Evolutionary conservation across 2,329 filamentous ascomycete species (phyloP), one percentile per base, ranked within the genome.

Genomic region (Colletotrichum sp.): DNA sequence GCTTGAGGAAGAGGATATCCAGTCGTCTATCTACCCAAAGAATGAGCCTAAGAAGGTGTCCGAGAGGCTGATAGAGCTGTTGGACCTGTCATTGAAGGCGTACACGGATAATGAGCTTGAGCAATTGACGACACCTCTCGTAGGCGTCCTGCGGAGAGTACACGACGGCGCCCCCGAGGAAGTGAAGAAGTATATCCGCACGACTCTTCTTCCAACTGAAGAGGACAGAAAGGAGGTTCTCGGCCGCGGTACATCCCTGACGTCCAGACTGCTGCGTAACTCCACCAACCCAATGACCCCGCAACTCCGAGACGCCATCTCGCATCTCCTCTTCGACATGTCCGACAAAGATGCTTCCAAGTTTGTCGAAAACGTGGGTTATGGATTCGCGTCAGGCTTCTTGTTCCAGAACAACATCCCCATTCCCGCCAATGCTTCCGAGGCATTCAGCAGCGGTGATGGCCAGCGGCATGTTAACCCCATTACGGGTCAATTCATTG

Each of bases 341-440:
- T 98, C 95, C 0, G 93, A 93, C 76, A 94, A 92, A 78, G 92
- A 98, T 78, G 90, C 96, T 0, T 90, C 89, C 18, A 93, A 88
- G 34, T 97, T 98, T 79, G 94, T 98, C 1, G 89, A 94, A 66
- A 98, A 98, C 77, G 94, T 99, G 15, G 97, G 97, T 0, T 99
- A 98, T 80, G 97, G 97, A 0, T 98, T 94, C 80, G 97, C 97
- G 1, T 94, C 95, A 0, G 97, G 97, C 0, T 98, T 97, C 81
- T 86, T 99, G 18, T 93, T 96, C 84, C 93, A 94, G 76, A 94
- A 96, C 75, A 94, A 97, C 69, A 91, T 98, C 15, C 88, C 93
- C 0, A 87, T 98, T 27, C 95, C 95, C 0, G 88, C 92, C 72
- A 92, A 88, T 69, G 90, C 92, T 1, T 84, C 91, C 12, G 89